These are phyloP conservation scores for Coemansia sp. DNA, from an alignment of 192 early-diverging fungal species.

Conservation along the genomic window DNA sequence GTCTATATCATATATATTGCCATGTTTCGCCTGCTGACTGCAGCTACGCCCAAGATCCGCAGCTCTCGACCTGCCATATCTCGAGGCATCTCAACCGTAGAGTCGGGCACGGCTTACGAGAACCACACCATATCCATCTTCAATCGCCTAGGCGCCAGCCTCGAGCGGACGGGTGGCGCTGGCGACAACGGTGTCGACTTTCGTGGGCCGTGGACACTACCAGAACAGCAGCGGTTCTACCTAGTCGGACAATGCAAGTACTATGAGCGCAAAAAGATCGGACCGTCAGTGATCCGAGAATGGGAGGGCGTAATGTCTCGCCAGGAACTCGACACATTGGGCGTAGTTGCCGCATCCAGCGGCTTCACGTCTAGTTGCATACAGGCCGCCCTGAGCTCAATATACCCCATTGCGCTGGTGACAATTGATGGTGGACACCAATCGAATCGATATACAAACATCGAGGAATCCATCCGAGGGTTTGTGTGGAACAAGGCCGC, in stretches of 20 bases:
- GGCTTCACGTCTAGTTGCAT: conserved; percentile 42
- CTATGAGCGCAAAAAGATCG: conserved; percentile 52
- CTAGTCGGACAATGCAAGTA: conserved; percentile 52
- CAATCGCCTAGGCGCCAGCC: conserved; percentile 30
- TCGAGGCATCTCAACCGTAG: conserved; percentile 33
- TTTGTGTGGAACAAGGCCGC: conserved; percentile 56
- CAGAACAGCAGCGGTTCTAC: conserved; percentile 30
- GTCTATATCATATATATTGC: neutral
- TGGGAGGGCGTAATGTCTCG: conserved; percentile 57
- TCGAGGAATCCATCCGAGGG: conserved; percentile 26
- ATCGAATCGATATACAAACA: neutral
- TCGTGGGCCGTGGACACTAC: conserved; percentile 37
- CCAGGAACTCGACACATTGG: conserved; percentile 41
- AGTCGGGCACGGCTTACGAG: conserved; percentile 45
- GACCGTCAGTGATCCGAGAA: conserved; percentile 48
- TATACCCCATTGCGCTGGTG: conserved; percentile 42
- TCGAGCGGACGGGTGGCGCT: conserved; percentile 47
- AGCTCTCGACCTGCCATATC: neutral
- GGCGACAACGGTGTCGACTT: conserved; percentile 49
- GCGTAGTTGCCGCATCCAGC: conserved; percentile 38
- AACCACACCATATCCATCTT: conserved; percentile 26
- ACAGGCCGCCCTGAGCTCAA: conserved; percentile 39
- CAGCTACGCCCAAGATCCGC: neutral
- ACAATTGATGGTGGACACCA: conserved; percentile 20
- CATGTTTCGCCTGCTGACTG: neutral